phyloP scores from a whole-genome alignment of 139 green algal species.

The Chlorella ohadii region DNA sequence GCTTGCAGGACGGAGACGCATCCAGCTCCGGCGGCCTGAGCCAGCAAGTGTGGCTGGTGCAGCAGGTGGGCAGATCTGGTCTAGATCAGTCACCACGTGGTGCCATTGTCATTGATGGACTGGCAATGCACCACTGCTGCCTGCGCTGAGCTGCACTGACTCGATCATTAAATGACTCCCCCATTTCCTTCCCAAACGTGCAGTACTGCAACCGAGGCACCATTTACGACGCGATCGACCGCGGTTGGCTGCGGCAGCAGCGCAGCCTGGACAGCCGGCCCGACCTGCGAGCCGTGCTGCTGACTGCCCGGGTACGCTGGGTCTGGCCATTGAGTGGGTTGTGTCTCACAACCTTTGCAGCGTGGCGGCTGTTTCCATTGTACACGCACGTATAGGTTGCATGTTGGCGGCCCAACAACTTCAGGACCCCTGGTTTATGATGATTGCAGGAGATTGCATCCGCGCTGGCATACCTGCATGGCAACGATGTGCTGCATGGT shows the following conservation, averaged over 20 bases:
- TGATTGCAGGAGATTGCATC: not conserved
- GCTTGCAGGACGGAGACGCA: no score
- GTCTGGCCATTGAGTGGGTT: not conserved
- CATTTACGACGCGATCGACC: not conserved
- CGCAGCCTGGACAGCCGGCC: not conserved
- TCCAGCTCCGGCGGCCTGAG: no score
- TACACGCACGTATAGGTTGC: no score
- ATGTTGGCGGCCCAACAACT: no score
- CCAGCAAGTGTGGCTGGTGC: conserved; percentile 4
- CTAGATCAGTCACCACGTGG: no score
- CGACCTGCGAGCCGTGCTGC: not conserved
- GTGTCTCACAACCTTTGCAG: not conserved
- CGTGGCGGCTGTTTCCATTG: no score
- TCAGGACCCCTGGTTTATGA: no score
- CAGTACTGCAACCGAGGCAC: not conserved
- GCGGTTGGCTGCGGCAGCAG: not conserved
- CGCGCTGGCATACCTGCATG: not conserved
- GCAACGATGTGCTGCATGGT: not conserved
- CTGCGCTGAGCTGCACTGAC: no score
- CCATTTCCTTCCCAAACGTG: no score
- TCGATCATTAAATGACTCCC: no score
- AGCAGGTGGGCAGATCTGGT: not conserved
- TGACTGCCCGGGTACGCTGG: not conserved
- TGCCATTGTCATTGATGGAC: no score
- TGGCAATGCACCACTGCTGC: no score